Evolutionary conservation across 148 eudicot genomes (phyloP), one percentile per base, ranked within the genome.

Genomic region (Suaeda aralocaspica): DNA sequence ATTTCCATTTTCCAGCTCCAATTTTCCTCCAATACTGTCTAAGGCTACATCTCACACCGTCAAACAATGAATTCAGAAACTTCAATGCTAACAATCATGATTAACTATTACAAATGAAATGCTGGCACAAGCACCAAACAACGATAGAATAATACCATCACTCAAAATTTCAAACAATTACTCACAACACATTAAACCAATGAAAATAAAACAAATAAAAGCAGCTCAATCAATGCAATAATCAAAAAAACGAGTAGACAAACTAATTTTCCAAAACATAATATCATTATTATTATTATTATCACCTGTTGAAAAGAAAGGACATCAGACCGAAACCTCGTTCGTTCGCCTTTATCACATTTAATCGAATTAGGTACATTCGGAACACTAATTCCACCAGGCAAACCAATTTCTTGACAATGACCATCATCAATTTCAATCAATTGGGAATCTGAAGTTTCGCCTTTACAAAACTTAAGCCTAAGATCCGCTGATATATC

Each of bases 341-440:
- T 94, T 53, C 97, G 70, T 77, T 94, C 98, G 36, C 98, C 98
- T 77, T 94, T 94, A 64, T 94, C 98, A 44, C 98, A 94, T 72
- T 87, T 91, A 2, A 94, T 91, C 0, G 85, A 84, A 72, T 78
- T 91, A 0, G 96, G 81, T 39, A 94, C 96, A 77, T 81, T 77
- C 12, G 86, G 76, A 21, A 94, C 82, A 55, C 67, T 52, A 73
- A 84, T 81, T 68, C 96, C 92, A 80, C 91, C 97, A 22, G 96
- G 91, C 68, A 94, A 86, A 46, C 86, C 80, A 63, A 91, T 76
- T 63, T 94, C 91, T 34, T 83, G 80, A 18, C 90, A 85, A 30
- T 82, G 82, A 83, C 74, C 84, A 66, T 85, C 97, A 78, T 88
- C 87, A 71, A 94, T 71, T 68, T 80, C 92, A 75, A 94, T 94